Evolutionary conservation across 2,329 filamentous ascomycete species (phyloP).

Genomic region (Microdochium paspali): DNA sequence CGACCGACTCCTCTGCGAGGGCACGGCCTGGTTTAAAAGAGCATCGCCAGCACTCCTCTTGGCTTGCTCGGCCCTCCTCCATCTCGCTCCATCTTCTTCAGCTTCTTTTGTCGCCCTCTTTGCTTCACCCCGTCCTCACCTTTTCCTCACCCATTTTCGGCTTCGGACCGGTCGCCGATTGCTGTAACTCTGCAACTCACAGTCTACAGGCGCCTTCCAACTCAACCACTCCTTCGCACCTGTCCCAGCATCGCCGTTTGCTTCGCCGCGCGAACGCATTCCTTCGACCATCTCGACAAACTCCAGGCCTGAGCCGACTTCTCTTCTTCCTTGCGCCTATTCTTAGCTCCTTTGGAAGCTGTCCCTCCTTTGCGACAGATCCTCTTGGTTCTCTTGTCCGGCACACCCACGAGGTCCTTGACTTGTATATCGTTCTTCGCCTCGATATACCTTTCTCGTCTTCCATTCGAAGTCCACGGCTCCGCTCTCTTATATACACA

Average conservation of each 20-base stretch:
- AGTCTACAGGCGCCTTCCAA: background rate
- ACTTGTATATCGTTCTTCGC: background rate
- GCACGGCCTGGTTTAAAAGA: slow-evolving; percentile 1
- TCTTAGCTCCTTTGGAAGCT: background rate
- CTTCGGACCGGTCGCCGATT: background rate
- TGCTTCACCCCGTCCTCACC: background rate
- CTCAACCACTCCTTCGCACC: background rate
- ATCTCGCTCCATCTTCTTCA: background rate
- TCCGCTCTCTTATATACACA: background rate
- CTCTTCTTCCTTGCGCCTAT: background rate
- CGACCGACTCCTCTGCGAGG: background rate
- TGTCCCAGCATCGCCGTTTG: background rate
- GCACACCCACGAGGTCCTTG: background rate
- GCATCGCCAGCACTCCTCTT: background rate
- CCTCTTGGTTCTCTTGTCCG: background rate
- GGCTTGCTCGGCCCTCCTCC: slow-evolving; percentile 2
- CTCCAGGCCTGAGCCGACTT: background rate
- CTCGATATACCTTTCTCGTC: too few relatives aligned
- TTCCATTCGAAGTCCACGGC: too few relatives aligned
- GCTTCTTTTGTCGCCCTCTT: slow-evolving; percentile 1
- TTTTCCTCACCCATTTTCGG: background rate
- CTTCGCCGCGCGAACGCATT: background rate
- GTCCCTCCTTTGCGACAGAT: background rate
- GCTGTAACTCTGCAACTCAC: background rate
- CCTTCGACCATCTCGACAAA: background rate